phyloP scores from a whole-genome alignment of 164 flowering plant genomes.

The Saururus chinensis region DNA sequence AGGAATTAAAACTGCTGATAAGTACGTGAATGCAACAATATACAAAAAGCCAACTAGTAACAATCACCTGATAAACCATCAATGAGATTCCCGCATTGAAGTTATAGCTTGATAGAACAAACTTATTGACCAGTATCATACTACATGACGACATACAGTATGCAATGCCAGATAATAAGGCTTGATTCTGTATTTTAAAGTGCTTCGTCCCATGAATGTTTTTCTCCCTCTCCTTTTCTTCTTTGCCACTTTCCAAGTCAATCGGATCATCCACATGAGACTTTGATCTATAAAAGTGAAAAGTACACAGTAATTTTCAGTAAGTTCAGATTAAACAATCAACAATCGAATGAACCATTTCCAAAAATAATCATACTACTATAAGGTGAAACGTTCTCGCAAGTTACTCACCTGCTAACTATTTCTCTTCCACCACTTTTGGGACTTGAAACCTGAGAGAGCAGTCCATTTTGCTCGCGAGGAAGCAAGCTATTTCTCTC shows the following conservation, averaged over 20 bases:
- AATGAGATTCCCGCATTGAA: constrained; percentile 95
- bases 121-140: constrained; percentile 96
- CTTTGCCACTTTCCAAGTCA: constrained; percentile 66
- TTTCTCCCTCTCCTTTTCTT: constrained; percentile 49
- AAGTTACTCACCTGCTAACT: constrained; percentile 25
- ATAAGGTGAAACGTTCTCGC: neutral
- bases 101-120: constrained; percentile 83
- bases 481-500: constrained; percentile 17
- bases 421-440: constrained; percentile 23
- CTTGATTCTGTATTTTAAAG: constrained; percentile 55
- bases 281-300: constrained; percentile 38
- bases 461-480: constrained; percentile 28
- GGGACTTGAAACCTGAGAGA: constrained; percentile 40
- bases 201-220: constrained; percentile 19
- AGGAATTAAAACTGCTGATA: neutral
- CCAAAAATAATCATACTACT: neutral
- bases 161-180: constrained; percentile 82
- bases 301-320: constrained; percentile 6
- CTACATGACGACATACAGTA: constrained; percentile 96
- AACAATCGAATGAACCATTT: neutral
- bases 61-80: constrained; percentile 87
- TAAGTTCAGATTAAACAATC: neutral
- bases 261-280: constrained; percentile 24
- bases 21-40: neutral
- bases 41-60: neutral